phyloP scores from a whole-genome alignment of 2,329 filamentous ascomycete species.

The Aureobasidium pullulans region DNA sequence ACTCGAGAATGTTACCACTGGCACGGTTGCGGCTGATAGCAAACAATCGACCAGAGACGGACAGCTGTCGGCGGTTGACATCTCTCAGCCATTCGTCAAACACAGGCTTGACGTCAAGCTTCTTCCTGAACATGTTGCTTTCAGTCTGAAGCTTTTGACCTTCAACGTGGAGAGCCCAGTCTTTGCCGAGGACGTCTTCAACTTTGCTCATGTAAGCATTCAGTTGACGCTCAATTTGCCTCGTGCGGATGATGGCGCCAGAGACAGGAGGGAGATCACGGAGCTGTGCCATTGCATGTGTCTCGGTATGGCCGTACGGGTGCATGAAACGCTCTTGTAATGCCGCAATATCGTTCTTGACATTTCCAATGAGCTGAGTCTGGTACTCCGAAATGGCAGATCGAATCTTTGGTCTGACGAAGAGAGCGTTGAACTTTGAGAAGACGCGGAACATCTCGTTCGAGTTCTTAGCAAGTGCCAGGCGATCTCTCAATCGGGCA shows the following conservation, averaged over 20 bases:
- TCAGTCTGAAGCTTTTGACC: conserved; percentile 90
- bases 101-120: conserved; percentile 86
- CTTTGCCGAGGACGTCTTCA: conserved; percentile 90
- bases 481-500: conserved; percentile 78
- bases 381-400: conserved; percentile 98
- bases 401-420: conserved; percentile 97
- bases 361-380: conserved; percentile 93
- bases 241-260: conserved; percentile 94
- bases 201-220: conserved; percentile 98
- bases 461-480: conserved; percentile 91
- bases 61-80: conserved; percentile 79
- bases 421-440: conserved; percentile 98
- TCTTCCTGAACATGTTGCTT: conserved; percentile 89
- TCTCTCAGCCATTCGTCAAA: conserved; percentile 95
- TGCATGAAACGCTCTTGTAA: conserved; percentile 97
- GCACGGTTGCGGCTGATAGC: conserved; percentile 80
- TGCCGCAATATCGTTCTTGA: conserved; percentile 88
- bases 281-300: conserved; percentile 95
- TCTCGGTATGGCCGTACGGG: conserved; percentile 96
- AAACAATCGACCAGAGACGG: conserved; percentile 87
- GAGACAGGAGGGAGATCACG: conserved; percentile 93
- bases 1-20: conserved; percentile 80
- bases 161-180: conserved; percentile 91
- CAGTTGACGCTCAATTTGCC: conserved; percentile 92
- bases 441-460: conserved; percentile 99